phyloP scores from a whole-genome alignment of 2,329 filamentous ascomycete genomes.

The Karstenula rhodostoma region DNA sequence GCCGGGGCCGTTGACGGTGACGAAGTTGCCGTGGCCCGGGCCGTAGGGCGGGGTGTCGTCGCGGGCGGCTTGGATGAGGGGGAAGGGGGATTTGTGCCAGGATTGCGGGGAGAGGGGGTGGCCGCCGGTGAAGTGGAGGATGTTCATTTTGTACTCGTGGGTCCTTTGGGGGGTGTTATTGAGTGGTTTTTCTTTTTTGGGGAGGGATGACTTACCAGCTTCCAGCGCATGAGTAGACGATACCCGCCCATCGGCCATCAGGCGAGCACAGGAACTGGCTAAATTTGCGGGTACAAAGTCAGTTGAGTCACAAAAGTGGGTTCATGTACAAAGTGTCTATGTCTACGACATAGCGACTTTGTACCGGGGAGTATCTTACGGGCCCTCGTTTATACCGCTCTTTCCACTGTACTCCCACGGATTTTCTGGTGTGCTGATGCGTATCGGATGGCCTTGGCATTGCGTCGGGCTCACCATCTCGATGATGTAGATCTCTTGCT shows the following conservation, averaged over 20 bases:
- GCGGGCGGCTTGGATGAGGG: slow-evolving; percentile 48
- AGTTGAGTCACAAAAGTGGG: too few relatives aligned
- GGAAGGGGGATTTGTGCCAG: slow-evolving; percentile 52
- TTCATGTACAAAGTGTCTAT: too few relatives aligned
- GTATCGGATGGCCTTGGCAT: slow-evolving; percentile 45
- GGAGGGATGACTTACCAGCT: slow-evolving; percentile 37
- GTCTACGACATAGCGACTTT: too few relatives aligned
- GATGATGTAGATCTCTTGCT: slow-evolving; percentile 56
- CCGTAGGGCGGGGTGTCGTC: slow-evolving; percentile 53
- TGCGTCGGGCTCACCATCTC: slow-evolving; percentile 48
- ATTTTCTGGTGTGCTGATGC: slow-evolving; percentile 52
- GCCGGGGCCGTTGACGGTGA: slow-evolving; percentile 44
- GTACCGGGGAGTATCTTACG: too few relatives aligned
- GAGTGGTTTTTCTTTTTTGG: background rate
- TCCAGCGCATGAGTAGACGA: slow-evolving; percentile 58
- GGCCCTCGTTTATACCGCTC: slow-evolving; percentile 57
- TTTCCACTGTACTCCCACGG: slow-evolving; percentile 52
- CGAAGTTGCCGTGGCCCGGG: slow-evolving; percentile 57
- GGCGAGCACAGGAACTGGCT: slow-evolving; percentile 48
- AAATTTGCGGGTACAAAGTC: too few relatives aligned
- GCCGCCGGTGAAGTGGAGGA: slow-evolving; percentile 51
- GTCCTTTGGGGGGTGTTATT: slow-evolving; percentile 38
- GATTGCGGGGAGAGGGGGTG: slow-evolving; percentile 48
- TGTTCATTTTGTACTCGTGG: slow-evolving; percentile 59
- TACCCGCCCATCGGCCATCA: slow-evolving; percentile 51